Evolutionary conservation across 805 yeast species (phyloP).

Genomic region (Metschnikowia corniflorae): DNA sequence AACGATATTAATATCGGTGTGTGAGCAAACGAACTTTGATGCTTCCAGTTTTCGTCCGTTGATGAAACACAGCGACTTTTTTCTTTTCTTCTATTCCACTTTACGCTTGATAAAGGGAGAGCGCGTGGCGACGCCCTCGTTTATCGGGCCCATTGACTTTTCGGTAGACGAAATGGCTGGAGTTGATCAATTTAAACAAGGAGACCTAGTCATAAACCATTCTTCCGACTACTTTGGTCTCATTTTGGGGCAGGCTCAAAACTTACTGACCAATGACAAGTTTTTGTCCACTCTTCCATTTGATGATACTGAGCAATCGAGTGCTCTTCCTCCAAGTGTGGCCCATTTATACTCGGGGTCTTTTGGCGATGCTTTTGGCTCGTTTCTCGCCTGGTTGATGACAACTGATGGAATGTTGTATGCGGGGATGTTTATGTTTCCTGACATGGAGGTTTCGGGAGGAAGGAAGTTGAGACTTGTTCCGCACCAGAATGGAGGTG

Average conservation of each 20-base stretch:
- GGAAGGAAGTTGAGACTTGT: no score
- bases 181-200: neutral
- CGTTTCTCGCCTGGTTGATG: constrained; percentile 11
- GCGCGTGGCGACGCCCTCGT: neutral
- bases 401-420: constrained; percentile 13
- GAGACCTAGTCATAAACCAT: constrained; percentile 8
- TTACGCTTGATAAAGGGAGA: neutral
- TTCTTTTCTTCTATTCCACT: constrained; percentile 10
- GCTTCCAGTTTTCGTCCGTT: constrained; percentile 6
- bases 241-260: constrained; percentile 2
- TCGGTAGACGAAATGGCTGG: neutral
- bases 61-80: constrained; percentile 10
- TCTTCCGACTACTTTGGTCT: constrained; percentile 11
- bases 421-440: constrained; percentile 10
- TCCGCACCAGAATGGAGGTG: no score
- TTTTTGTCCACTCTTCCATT: constrained; percentile 7
- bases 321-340: constrained; percentile 6
- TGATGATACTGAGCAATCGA: constrained; percentile 9
- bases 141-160: neutral
- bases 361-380: constrained; percentile 2
- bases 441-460: neutral
- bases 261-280: neutral
- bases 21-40: constrained; percentile 2
- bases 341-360: neutral
- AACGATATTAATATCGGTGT: constrained; percentile 8